Percentiles rank a stretch among this genome's conserved stretches.
phyloP scores from a whole-genome alignment of 2,329 filamentous ascomycete species.

The Rosellinia necatrix region DNA sequence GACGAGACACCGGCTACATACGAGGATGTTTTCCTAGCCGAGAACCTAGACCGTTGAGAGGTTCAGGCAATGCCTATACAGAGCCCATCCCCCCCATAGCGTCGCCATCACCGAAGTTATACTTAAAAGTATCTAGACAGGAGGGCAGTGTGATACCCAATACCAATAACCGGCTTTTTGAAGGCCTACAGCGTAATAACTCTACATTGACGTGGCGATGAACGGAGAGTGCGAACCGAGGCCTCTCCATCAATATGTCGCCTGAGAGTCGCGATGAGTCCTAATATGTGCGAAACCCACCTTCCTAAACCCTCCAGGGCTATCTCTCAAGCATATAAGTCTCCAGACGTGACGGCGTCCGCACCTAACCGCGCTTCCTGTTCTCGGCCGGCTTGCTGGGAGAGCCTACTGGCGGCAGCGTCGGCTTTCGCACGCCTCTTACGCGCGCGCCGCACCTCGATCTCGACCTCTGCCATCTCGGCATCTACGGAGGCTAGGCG shows the following conservation, averaged over 20 bases:
- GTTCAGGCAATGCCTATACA: too few relatives aligned
- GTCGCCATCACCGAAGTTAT: not conserved
- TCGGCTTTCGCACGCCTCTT: conserved; percentile 59
- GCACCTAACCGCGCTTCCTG: not conserved
- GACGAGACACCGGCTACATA: not conserved
- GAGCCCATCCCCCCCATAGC: not conserved
- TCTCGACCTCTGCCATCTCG: conserved; percentile 68
- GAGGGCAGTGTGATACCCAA: not conserved
- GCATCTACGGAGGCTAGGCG: conserved; percentile 60
- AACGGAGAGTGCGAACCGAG: too few relatives aligned
- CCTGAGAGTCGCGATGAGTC: too few relatives aligned
- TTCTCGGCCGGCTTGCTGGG: conserved; percentile 15
- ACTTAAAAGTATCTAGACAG: not conserved
- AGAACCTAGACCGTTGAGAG: too few relatives aligned
- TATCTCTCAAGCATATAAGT: not conserved
- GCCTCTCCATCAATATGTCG: too few relatives aligned
- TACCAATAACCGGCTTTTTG: not conserved
- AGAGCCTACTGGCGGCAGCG: conserved; percentile 36
- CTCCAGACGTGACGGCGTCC: not conserved
- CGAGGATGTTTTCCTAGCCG: too few relatives aligned
- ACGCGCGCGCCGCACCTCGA: conserved; percentile 66
- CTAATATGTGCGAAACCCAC: too few relatives aligned
- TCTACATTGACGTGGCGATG: too few relatives aligned
- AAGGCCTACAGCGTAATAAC: too few relatives aligned
- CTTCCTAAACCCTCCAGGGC: not conserved